phyloP scores from a whole-genome alignment of 768 basidiomycete genomes.

The Boletus edulis region DNA sequence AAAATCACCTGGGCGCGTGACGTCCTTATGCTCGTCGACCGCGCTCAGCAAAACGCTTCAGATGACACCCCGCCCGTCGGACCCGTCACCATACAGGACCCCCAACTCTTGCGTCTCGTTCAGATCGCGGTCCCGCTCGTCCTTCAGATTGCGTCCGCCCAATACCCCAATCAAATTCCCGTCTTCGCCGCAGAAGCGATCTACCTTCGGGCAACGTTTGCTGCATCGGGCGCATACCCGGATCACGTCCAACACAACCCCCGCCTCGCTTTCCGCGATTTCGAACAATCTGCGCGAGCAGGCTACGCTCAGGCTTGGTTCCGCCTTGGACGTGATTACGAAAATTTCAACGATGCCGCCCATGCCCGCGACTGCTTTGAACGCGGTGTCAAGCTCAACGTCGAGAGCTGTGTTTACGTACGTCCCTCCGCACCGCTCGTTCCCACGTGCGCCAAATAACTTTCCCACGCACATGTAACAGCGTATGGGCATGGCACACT shows the following conservation, averaged over 20 bases:
- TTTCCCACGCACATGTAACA: constrained; percentile 29
- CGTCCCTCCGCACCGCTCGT: background rate
- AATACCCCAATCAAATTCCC: constrained; percentile 35
- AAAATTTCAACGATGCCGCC: constrained; percentile 71
- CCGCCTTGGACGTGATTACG: constrained; percentile 87
- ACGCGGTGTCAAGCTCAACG: constrained; percentile 68
- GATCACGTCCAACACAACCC: constrained; percentile 64
- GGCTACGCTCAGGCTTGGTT: constrained; percentile 89
- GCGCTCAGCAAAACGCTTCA: constrained; percentile 36
- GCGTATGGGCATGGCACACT: constrained; percentile 91
- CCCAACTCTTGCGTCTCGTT: constrained; percentile 55
- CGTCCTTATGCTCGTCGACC: constrained; percentile 77
- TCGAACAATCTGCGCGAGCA: constrained; percentile 75
- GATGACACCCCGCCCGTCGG: constrained; percentile 46
- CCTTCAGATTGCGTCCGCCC: constrained; percentile 49
- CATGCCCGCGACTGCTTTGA: constrained; percentile 87
- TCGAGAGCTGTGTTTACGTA: constrained; percentile 62
- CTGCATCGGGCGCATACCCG: constrained; percentile 69
- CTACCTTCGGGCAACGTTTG: constrained; percentile 74
- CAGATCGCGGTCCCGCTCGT: constrained; percentile 66
- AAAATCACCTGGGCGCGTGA: constrained; percentile 81
- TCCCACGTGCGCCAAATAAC: background rate
- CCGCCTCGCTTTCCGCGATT: constrained; percentile 83
- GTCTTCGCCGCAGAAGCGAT: constrained; percentile 65
- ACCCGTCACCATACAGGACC: constrained; percentile 55